Evolutionary conservation across 202 grass and related monocot species (phyloP), one percentile per base, ranked within the genome.

Genomic region (Musa balbisiana): DNA sequence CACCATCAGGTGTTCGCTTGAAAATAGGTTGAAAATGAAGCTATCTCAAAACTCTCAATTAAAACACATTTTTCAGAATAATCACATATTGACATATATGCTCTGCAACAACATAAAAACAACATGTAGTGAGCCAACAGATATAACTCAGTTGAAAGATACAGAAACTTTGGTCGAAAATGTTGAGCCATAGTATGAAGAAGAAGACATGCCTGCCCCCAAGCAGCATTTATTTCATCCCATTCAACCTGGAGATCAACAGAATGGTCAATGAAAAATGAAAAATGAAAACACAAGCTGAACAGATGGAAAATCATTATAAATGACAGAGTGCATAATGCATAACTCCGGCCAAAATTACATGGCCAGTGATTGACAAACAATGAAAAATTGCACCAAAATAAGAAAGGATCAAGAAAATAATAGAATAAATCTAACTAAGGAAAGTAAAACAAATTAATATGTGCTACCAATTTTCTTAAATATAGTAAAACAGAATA

Each of bases 191-290:
- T 99, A 8, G 89, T 99, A 76, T 99, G 89, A 80, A 99, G 84
- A 62, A 99, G 85, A 87, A 99, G 91, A 72, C 91, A 92, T 73
- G 95, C 91, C 82, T 99, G 95, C 17, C 95, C 95, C 95, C 95
- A 95, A 59, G 95, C 91, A 82, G 91, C 95, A 92, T 99, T 99
- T 95, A 99, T 85, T 81, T 99, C 95, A 84, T 99, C 95, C 91
- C 95, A 99, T 25, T 99, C 95, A 84, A 99, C 95, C 95, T 99
- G 80, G 51, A 20, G 23, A 43, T 9, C 71, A 24, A 73, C 64
- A 74, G 20, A 52, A 62, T 74, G 25, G 22, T 69, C 19, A 24
- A 67, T 49, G 15, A 17, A 55, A n/a, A 63, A 52, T 68, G 24
- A 17, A 55, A n/a, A 62, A 52, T 68, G 24, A 43, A 26, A 68